Base-by-base conservation (phyloP, 2,329 filamentous ascomycete species). In the Apiospora marii region DNA sequence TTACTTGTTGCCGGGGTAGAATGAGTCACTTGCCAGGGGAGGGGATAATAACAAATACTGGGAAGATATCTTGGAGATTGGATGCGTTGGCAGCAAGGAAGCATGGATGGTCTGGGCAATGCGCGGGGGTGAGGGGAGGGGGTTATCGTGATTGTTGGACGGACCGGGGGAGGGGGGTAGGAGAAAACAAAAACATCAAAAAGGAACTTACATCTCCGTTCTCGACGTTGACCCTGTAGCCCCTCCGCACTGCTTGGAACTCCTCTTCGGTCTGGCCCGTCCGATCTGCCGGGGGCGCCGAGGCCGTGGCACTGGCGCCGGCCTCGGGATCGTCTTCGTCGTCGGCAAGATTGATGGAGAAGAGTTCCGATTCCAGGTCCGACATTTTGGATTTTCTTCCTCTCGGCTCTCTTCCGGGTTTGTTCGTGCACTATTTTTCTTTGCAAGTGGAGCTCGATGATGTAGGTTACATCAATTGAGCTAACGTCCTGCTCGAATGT, bases 201-300 rank as follows among this genome's bases (percentile, higher is more conserved):
- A 24, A 24, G 22, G 44, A 46, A 78, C 83, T 74, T 77, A 89
- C 88, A 75, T 90, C 81, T 72, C 88, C 88, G 73, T 90, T 88
- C 76, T 90, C 87, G 49, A 89, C 77, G 75, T 88, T 89, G 30
- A 82, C 82, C 22, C 75, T 76, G 72, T 90, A 90, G 1, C 76
- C 79, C 5, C 76, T 78, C 77, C 84, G 85, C 3, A 90, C 81
- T 6, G 79, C 81, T 74, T 84, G 84, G 75, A 88, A 90, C 1
- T 84, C 84, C 22, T 83, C 84, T 73, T 89, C 87, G 0, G 87
- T 84, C 77, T 89, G 87, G 0, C 73, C 78, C 12, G 74, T 75
- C 69, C 79, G 75, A 71, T 75, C 67, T 43, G 74, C 75, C 22
- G n/a, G 74, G 71, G 27, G 71, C 69, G 64, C 74, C 73, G 74